Evolutionary conservation across 2,329 filamentous ascomycete species (phyloP).

Genomic region (Neonectria neomacrospora): DNA sequence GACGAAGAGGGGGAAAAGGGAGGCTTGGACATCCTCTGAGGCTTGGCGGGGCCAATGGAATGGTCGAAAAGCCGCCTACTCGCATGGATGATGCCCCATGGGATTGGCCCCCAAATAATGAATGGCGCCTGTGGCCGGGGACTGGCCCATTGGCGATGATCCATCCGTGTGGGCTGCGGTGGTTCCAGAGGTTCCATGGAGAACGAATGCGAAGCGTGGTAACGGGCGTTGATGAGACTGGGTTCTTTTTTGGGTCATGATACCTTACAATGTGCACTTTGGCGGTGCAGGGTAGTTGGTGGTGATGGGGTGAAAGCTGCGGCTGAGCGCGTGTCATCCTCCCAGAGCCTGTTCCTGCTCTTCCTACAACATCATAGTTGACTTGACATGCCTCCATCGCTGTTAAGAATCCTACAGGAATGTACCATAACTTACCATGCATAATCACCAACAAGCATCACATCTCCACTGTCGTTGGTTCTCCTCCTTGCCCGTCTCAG

Average conservation of each 20-base stretch:
- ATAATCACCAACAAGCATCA: neutral
- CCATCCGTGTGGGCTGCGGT: neutral
- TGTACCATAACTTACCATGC: no score
- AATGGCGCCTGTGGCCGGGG: neutral
- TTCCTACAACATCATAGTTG: no score
- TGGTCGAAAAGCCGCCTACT: conserved; percentile 11
- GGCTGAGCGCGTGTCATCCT: neutral
- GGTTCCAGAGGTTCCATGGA: neutral
- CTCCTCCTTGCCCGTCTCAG: conserved; percentile 2
- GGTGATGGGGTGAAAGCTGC: neutral
- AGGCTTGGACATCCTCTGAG: conserved; percentile 13
- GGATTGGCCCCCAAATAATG: neutral
- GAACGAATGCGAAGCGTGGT: neutral
- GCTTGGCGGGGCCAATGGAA: conserved; percentile 3
- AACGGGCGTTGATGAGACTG: neutral
- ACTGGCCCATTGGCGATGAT: neutral
- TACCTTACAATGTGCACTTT: neutral
- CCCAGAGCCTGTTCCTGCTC: neutral
- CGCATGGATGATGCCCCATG: conserved; percentile 5
- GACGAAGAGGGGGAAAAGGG: neutral
- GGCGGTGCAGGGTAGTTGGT: neutral
- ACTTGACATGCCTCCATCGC: neutral
- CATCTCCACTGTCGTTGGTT: neutral
- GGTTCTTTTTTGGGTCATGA: neutral
- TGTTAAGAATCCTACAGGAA: neutral